These are phyloP conservation scores for Phlebiopsis flavidoalba DNA, from an alignment of 768 basidiomycete species.

Conservation along the genomic window DNA sequence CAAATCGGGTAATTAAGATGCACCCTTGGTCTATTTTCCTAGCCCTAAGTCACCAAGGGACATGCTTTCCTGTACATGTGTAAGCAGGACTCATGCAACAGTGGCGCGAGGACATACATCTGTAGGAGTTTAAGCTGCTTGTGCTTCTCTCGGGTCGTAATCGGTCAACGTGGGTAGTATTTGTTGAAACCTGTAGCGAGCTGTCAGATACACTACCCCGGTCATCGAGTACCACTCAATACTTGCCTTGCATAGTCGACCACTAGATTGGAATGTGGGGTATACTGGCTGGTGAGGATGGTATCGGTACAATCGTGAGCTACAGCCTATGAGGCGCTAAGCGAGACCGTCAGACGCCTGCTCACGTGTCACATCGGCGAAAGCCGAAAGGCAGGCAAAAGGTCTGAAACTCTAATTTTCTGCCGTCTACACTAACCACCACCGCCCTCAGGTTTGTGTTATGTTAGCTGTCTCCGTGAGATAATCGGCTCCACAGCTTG, in stretches of 20 bases:
- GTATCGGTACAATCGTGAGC: too few species aligned
- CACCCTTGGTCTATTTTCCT: slow-evolving; percentile 96
- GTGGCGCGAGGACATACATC: slow-evolving; percentile 40
- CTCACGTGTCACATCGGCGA: slow-evolving; percentile 8
- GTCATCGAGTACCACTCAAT: not conserved
- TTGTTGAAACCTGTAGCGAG: slow-evolving; percentile 58
- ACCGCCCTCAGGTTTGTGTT: slow-evolving; percentile 26
- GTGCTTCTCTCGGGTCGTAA: slow-evolving; percentile 65
- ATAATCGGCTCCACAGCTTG: not conserved
- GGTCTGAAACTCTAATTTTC: slow-evolving; percentile 30
- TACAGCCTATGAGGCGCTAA: not conserved
- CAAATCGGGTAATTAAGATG: slow-evolving; percentile 92
- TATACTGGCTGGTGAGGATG: too few species aligned
- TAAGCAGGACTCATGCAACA: slow-evolving; percentile 1
- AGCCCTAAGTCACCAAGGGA: slow-evolving; percentile 86
- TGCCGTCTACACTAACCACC: slow-evolving; percentile 22
- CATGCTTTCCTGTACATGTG: slow-evolving; percentile 73
- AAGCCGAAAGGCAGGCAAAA: slow-evolving; percentile 14
- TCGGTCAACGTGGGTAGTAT: slow-evolving; percentile 79
- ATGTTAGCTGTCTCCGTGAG: not conserved
- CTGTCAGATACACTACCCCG: slow-evolving; percentile 6
- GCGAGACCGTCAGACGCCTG: not conserved
- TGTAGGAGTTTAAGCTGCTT: slow-evolving; percentile 66
- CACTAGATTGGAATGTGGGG: not conserved
- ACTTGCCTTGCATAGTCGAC: slow-evolving; percentile 37